Conservation (phyloP, 192 early-diverging fungal species). For the Nowakowskiella sp. region DNA sequence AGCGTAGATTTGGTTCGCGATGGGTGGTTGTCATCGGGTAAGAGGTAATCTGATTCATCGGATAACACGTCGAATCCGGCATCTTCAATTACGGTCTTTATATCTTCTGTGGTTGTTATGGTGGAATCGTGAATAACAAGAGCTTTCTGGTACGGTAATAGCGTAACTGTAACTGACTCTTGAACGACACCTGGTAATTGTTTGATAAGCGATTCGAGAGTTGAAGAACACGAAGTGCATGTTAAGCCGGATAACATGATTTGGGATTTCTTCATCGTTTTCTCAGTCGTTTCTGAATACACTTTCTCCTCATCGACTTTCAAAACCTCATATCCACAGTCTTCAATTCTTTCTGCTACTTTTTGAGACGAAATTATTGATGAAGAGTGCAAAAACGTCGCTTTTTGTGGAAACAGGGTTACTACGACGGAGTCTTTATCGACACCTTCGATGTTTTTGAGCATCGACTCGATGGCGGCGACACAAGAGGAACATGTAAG, state of each 20-base stretch:
- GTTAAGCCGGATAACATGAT: background rate
- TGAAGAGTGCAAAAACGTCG: constrained; percentile 39
- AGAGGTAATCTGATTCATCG: no score
- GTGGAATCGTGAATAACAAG: constrained; percentile 4
- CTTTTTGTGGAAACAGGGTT: constrained; percentile 58
- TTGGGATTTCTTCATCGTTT: background rate
- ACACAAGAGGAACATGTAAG: constrained; percentile 89
- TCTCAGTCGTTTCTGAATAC: constrained; percentile 5
- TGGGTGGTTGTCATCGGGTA: no score
- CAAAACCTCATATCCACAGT: constrained; percentile 66
- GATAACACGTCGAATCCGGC: constrained; percentile 76
- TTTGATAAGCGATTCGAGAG: background rate
- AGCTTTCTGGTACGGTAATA: background rate
- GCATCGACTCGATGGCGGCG: constrained; percentile 48
- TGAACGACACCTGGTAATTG: constrained; percentile 17
- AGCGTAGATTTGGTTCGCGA: no score
- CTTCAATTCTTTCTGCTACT: constrained; percentile 53
- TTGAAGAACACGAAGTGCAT: constrained; percentile 3
- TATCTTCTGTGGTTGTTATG: background rate
- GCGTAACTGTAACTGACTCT: background rate
- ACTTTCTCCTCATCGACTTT: background rate
- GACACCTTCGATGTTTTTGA: constrained; percentile 45
- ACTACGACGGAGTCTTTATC: constrained; percentile 47
- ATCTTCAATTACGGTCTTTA: constrained; percentile 56
- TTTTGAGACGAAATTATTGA: constrained; percentile 15